Evolutionary conservation across 208 protist genomes (phyloP).

Genomic region (Naegleria lovaniensis): DNA sequence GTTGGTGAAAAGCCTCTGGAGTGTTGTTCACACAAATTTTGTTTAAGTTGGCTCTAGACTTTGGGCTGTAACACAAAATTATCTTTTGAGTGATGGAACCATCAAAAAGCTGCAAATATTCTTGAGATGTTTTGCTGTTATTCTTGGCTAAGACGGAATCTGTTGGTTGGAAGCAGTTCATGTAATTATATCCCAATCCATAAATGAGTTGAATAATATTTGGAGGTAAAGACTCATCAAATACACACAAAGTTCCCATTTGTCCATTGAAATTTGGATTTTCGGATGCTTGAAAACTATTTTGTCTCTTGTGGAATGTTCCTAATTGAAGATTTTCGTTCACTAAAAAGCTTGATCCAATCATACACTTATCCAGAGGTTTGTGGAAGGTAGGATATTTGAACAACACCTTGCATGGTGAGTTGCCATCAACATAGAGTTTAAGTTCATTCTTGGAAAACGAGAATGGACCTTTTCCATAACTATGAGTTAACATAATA

Average conservation of each 20-base stretch:
- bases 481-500: background rate
- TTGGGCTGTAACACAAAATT: conserved; percentile 16
- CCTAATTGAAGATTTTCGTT: background rate
- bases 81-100: background rate
- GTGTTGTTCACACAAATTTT: conserved; percentile 6
- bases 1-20: background rate
- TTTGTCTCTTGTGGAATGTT: background rate
- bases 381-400: background rate
- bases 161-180: background rate
- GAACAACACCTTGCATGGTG: background rate
- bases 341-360: background rate
- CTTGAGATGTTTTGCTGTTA: background rate
- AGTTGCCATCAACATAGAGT: background rate
- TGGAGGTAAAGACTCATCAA: background rate
- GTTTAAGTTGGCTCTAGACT: background rate
- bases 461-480: background rate
- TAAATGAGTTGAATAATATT: background rate
- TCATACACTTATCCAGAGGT: background rate
- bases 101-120: background rate
- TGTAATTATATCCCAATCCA: conserved; percentile 5
- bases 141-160: background rate
- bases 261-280: conserved; percentile 11
- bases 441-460: conserved; percentile 1
- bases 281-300: background rate
- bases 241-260: conserved; percentile 29